A percentile compares a stretch with the other conserved stretches of the same genome.
Evolutionary conservation across 208 protist genomes (phyloP).

Genomic region (Novymonas esmeraldas): DNA sequence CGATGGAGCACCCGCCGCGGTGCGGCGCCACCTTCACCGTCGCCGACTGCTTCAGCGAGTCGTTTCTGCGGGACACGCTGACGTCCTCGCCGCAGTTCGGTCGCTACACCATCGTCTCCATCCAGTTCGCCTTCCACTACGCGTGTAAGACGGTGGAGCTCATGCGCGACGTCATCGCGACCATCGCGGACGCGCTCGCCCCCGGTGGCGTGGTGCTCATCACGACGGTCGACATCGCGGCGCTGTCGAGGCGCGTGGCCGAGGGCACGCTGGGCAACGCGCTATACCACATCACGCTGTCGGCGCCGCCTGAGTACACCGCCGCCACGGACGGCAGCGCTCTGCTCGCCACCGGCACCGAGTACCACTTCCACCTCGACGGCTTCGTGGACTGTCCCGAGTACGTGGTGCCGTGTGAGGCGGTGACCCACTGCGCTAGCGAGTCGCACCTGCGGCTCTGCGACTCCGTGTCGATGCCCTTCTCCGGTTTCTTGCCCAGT

Average conservation of each 20-base stretch:
- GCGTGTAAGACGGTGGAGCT: conserved; percentile 57
- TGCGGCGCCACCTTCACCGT: conserved; percentile 66
- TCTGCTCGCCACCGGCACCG: conserved; percentile 48
- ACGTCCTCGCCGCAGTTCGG: conserved; percentile 44
- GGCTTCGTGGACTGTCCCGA: conserved; percentile 91
- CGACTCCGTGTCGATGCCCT: conserved; percentile 32
- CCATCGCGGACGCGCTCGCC: conserved; percentile 47
- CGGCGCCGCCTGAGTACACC: conserved; percentile 9
- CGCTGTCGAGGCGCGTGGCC: conserved; percentile 47
- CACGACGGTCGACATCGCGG: conserved; percentile 68
- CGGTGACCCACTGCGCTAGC: conserved; percentile 31
- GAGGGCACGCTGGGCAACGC: conserved; percentile 28
- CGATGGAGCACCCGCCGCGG: not conserved
- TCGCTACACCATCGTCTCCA: conserved; percentile 66
- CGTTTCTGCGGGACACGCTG: conserved; percentile 51
- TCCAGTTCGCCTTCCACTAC: conserved; percentile 92
- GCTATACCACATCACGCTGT: conserved; percentile 39
- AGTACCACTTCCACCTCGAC: conserved; percentile 80
- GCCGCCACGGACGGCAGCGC: conserved; percentile 5
- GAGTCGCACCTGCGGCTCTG: conserved; percentile 25
- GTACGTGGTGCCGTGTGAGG: conserved; percentile 70
- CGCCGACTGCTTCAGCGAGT: conserved; percentile 73
- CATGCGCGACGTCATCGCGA: conserved; percentile 50
- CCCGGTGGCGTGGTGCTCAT: conserved; percentile 71
- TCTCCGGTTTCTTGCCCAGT: conserved; percentile 39